These are phyloP conservation scores for Dimargaris cristalligena DNA, from an alignment of 192 early-diverging fungal genomes.

Conservation along the genomic window DNA sequence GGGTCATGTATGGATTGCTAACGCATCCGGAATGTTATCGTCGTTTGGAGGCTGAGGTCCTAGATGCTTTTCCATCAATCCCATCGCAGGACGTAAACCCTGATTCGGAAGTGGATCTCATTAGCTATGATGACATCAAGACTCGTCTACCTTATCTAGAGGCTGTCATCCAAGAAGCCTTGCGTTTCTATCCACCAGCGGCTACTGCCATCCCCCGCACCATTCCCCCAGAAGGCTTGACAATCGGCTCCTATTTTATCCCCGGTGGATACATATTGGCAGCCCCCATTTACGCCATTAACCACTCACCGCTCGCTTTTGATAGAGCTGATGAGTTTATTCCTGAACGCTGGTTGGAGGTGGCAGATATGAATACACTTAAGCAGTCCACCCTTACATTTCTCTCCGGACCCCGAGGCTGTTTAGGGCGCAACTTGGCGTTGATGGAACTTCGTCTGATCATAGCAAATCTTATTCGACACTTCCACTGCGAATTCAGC, in stretches of 20 bases:
- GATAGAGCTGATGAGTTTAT: constrained; percentile 14
- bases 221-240: constrained; percentile 16
- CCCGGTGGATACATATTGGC: constrained; percentile 15
- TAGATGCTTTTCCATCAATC: constrained; percentile 15
- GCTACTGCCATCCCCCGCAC: constrained; percentile 15
- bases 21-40: constrained; percentile 15
- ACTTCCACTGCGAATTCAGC: constrained; percentile 15
- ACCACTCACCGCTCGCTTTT: constrained; percentile 14
- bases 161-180: constrained; percentile 23
- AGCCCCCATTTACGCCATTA: constrained; percentile 15
- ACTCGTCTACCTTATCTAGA: constrained; percentile 20
- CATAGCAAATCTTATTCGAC: constrained; percentile 15
- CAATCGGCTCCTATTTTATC: constrained; percentile 17
- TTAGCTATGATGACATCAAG: constrained; percentile 20
- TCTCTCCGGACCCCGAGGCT: constrained; percentile 20
- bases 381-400: constrained; percentile 18
- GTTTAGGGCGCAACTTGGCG: constrained; percentile 20
- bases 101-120: constrained; percentile 11
- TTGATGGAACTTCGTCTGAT: constrained; percentile 17
- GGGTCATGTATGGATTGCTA: constrained; percentile 21
- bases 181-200: constrained; percentile 18
- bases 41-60: constrained; percentile 19
- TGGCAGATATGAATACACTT: not conserved
- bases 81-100: too few species aligned
- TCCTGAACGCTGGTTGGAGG: constrained; percentile 20